phyloP scores from a whole-genome alignment of 2,329 filamentous ascomycete species.

The Camptophora hylomeconis region DNA sequence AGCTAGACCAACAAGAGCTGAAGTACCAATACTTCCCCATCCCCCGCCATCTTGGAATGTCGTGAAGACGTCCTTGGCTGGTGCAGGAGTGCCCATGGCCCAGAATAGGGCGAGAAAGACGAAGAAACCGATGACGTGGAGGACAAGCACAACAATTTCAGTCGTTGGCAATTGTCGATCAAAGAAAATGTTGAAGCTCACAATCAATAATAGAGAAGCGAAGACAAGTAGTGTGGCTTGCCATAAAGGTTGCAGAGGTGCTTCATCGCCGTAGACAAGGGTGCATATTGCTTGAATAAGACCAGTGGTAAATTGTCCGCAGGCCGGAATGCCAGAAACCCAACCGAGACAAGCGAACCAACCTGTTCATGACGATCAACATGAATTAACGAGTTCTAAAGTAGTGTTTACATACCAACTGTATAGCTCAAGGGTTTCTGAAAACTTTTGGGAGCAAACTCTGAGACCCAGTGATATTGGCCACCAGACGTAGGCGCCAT shows the following conservation, averaged over 20 bases:
- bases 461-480: slow-evolving; percentile 33
- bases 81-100: slow-evolving; percentile 26
- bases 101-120: slow-evolving; percentile 18
- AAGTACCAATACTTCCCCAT: slow-evolving; percentile 25
- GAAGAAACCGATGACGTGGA: slow-evolving; percentile 20
- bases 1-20: slow-evolving; percentile 26
- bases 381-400: slow-evolving; percentile 1
- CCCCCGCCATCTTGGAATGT: slow-evolving; percentile 25
- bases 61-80: slow-evolving; percentile 22
- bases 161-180: slow-evolving; percentile 18
- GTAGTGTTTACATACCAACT: slow-evolving; percentile 21
- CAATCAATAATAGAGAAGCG: slow-evolving; percentile 13
- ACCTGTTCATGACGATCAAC: slow-evolving; percentile 9
- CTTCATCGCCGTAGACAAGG: neutral
- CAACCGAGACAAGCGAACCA: slow-evolving; percentile 19
- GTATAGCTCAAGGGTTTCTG: slow-evolving; percentile 34
- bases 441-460: slow-evolving; percentile 28
- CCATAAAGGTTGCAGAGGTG: slow-evolving; percentile 14
- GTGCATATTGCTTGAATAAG: neutral
- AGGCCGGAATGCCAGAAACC: no score
- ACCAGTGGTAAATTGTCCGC: neutral
- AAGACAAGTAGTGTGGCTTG: slow-evolving; percentile 18
- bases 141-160: slow-evolving; percentile 17
- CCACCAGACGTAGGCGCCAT: slow-evolving; percentile 44
- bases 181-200: slow-evolving; percentile 19